Base-by-base conservation (phyloP, 192 early-diverging fungal species). In the Podila epigama region DNA sequence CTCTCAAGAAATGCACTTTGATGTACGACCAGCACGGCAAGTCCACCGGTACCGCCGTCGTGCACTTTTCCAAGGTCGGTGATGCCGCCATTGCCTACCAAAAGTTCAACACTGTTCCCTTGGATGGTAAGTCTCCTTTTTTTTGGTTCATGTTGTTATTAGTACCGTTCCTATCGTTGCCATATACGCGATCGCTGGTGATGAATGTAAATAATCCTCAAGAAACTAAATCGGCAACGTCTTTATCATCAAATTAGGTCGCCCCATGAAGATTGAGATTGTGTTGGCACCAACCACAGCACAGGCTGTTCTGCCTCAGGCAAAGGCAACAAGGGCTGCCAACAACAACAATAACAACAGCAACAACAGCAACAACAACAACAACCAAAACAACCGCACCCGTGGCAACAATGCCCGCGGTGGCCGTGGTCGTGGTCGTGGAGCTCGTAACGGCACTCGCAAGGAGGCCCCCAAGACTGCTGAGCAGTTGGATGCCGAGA, bases 71-170 rank as follows among this genome's bases (percentile, higher is more conserved):
- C 28, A 58, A 80, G 34, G 66, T 50, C 42, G 66, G 33, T 29
- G 83, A 86, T 60, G 83, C 84, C 7, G 82, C 79, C 18, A 33
- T 67, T 18, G 83, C 85, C 13, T 79, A 82, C 51, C 75, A 62
- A 63, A 85, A 83, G 48, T 84, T 85, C 44, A 75, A 85, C 35
- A 75, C 71, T 5, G 81, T 85, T 54, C 86, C 82, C 0, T 66
- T 85, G 3, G 84, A 85, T 72, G 79, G 84, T 85, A 66, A 32
- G 68, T 31, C 13, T 5, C n/a, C 13, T 18, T 25, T 18, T 25
- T 42, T 34, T 51, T n/a, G 35, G n/a, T 65, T 22, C 7, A 33
- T 27, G n/a, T 27, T 59, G 39, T 7, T 5, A 11, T 32, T 11
- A 15, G 16, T 11, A 33, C 7, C 33, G 31, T 3, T 1, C 15